These are phyloP conservation scores for Venturia carpophila DNA, from an alignment of 2,329 filamentous ascomycete genomes.

Conservation along the genomic window DNA sequence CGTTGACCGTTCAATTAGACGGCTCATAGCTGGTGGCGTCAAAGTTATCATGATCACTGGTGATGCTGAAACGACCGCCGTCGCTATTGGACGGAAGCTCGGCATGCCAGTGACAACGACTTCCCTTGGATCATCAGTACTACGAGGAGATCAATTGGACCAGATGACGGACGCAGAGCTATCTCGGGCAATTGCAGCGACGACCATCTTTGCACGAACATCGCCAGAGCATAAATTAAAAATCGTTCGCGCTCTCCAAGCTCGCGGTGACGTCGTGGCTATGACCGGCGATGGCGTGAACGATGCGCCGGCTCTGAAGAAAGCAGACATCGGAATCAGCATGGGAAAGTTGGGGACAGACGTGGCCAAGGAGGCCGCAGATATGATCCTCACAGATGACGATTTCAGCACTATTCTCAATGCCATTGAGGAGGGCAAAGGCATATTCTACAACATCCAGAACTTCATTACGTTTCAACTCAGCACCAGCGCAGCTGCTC, in stretches of 20 bases:
- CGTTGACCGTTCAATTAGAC: slow-evolving; percentile 80
- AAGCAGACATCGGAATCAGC: slow-evolving; percentile 93
- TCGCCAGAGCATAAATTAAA: slow-evolving; percentile 98
- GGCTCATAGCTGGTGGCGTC: slow-evolving; percentile 86
- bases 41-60: slow-evolving; percentile 99
- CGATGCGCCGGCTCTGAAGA: slow-evolving; percentile 92
- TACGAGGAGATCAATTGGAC: slow-evolving; percentile 88
- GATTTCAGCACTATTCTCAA: slow-evolving; percentile 87
- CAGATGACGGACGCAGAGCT: slow-evolving; percentile 80
- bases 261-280: slow-evolving; percentile 89
- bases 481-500: slow-evolving; percentile 88
- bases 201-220: slow-evolving; percentile 91
- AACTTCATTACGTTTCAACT: slow-evolving; percentile 99
- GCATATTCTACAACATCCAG: slow-evolving; percentile 99
- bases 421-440: slow-evolving; percentile 97
- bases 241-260: slow-evolving; percentile 85
- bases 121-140: slow-evolving; percentile 57
- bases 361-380: slow-evolving; percentile 91
- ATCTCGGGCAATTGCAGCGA: slow-evolving; percentile 73
- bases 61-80: slow-evolving; percentile 86
- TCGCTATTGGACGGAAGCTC: slow-evolving; percentile 90
- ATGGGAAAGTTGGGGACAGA: slow-evolving; percentile 96
- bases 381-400: slow-evolving; percentile 86
- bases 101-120: slow-evolving; percentile 75
- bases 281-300: slow-evolving; percentile 99